These are phyloP conservation scores for Lecanicillium sp. DNA, from an alignment of 2,329 filamentous ascomycete genomes.

Conservation along the genomic window DNA sequence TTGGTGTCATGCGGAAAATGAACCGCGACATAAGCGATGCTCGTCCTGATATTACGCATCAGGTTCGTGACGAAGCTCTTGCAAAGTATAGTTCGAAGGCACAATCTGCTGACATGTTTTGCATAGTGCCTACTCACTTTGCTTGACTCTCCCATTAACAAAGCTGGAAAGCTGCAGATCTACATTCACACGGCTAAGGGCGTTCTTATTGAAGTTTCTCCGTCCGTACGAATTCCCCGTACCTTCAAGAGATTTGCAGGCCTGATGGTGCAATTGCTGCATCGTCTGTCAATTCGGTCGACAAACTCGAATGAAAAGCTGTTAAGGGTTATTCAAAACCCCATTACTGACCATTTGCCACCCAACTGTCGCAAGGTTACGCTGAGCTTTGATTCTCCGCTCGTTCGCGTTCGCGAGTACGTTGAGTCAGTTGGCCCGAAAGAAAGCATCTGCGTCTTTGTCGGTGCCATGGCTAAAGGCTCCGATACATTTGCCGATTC, in stretches of 20 bases:
- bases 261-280: conserved; percentile 95
- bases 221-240: conserved; percentile 93
- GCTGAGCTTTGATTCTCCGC: conserved; percentile 83
- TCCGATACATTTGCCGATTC: conserved; percentile 90
- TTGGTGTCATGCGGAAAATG: conserved; percentile 99
- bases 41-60: conserved; percentile 94
- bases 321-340: conserved; percentile 94
- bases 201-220: conserved; percentile 94
- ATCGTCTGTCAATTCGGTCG: conserved; percentile 91
- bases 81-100: too few species aligned
- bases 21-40: conserved; percentile 97
- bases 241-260: conserved; percentile 99
- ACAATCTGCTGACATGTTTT: neutral
- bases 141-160: conserved; percentile 97
- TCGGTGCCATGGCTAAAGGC: conserved; percentile 97
- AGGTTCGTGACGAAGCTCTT: conserved; percentile 72
- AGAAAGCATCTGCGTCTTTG: conserved; percentile 95
- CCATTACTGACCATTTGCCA: conserved; percentile 92
- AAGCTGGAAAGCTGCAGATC: conserved; percentile 94
- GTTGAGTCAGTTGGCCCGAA: conserved; percentile 70
- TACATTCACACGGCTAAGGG: conserved; percentile 98
- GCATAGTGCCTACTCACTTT: conserved; percentile 88
- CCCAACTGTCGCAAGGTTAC: conserved; percentile 98
- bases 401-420: conserved; percentile 85
- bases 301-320: conserved; percentile 97